These are phyloP conservation scores for Wallacemonas collosoma DNA, from an alignment of 208 protist genomes.

Conservation along the genomic window DNA sequence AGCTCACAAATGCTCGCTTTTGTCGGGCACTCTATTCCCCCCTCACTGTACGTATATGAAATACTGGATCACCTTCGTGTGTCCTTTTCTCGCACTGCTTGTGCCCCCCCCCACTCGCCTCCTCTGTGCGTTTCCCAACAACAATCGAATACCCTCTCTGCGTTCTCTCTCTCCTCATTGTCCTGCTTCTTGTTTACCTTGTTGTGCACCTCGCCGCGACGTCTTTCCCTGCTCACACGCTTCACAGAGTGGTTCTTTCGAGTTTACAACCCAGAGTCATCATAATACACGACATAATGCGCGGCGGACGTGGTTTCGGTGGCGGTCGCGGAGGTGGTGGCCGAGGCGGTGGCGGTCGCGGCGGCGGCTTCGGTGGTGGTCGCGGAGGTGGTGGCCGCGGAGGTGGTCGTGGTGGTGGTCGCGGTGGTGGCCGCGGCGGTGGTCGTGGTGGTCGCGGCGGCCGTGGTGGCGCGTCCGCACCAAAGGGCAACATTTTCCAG, in stretches of 20 bases:
- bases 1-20: no score
- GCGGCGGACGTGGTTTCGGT: conserved; percentile 33
- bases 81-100: not conserved
- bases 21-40: no score
- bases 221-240: conserved; percentile 15
- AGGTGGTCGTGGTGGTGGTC: conserved; percentile 48
- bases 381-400: conserved; percentile 45
- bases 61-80: no score
- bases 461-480: conserved; percentile 50
- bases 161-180: conserved; percentile 8
- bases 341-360: conserved; percentile 31
- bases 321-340: conserved; percentile 33
- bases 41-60: no score
- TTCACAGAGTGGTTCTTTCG: conserved; percentile 30
- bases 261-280: conserved; percentile 3
- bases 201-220: not conserved
- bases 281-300: conserved; percentile 27
- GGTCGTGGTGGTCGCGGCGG: conserved; percentile 52
- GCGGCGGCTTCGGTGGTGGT: conserved; percentile 51
- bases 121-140: no score
- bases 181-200: not conserved
- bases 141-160: not conserved
- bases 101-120: not conserved
- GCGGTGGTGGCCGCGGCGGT: conserved; percentile 61
- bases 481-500: conserved; percentile 94